phyloP scores from a whole-genome alignment of 2,329 filamentous ascomycete species.

The Trichoderma atroviride region DNA sequence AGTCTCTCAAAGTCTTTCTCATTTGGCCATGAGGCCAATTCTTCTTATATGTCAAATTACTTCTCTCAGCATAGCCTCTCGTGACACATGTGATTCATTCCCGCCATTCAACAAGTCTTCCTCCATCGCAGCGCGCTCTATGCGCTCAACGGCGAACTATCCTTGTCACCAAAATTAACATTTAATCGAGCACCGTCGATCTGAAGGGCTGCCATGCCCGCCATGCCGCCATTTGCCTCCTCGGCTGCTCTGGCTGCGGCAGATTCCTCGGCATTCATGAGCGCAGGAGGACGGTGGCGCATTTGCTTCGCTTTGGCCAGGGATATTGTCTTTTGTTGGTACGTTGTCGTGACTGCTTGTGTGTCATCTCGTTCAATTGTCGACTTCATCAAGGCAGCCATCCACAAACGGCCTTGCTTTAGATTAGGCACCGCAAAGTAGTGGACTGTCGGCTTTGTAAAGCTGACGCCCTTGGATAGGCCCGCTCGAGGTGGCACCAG shows the following conservation, averaged over 20 bases:
- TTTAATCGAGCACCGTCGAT: slow-evolving; percentile 39
- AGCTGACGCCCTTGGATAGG: slow-evolving; percentile 87
- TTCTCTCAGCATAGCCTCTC: slow-evolving; percentile 4
- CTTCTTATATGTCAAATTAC: slow-evolving; percentile 5
- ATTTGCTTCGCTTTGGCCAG: slow-evolving; percentile 84
- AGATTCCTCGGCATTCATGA: slow-evolving; percentile 69
- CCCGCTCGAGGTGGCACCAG: slow-evolving; percentile 87
- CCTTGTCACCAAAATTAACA: slow-evolving; percentile 36
- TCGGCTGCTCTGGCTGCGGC: slow-evolving; percentile 47
- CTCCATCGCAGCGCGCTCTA: slow-evolving; percentile 34
- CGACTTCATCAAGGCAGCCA: slow-evolving; percentile 98
- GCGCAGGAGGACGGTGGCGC: slow-evolving; percentile 84
- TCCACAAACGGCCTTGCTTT: slow-evolving; percentile 88
- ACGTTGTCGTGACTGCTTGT: slow-evolving; percentile 81
- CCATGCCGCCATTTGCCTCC: slow-evolving; percentile 48
- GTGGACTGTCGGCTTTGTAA: slow-evolving; percentile 95
- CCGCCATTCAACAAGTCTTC: slow-evolving; percentile 21
- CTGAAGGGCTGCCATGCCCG: slow-evolving; percentile 43
- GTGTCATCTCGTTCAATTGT: slow-evolving; percentile 91
- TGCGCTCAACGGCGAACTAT: slow-evolving; percentile 37
- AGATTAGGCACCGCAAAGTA: slow-evolving; percentile 96
- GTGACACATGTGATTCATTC: slow-evolving; percentile 11
- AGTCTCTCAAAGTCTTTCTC: slow-evolving; percentile 5
- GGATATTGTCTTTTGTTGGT: slow-evolving; percentile 96
- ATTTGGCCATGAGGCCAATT: not conserved